Conservation (phyloP, 768 basidiomycete genomes). For the Mycena olivaceomarginata region DNA sequence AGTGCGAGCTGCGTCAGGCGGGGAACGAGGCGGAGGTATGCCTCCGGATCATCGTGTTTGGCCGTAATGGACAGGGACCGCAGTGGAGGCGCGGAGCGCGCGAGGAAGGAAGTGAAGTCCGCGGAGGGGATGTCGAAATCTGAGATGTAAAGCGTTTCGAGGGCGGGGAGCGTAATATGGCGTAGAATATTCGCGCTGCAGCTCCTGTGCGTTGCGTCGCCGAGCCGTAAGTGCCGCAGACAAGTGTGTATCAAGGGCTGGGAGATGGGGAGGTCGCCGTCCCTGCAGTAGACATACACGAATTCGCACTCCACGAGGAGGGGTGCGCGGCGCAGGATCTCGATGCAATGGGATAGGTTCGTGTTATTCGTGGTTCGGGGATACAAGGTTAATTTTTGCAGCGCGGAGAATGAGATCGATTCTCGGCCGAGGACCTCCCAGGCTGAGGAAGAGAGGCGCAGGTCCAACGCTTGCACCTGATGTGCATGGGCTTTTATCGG, state of each 20-base stretch:
- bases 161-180: constrained; percentile 17
- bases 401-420: background rate
- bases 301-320: constrained; percentile 8
- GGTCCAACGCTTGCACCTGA: background rate
- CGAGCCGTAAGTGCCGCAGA: constrained; percentile 24
- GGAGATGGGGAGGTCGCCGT: background rate
- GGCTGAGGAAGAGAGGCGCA: background rate
- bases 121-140: background rate
- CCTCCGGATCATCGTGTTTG: background rate
- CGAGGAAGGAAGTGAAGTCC: background rate
- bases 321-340: background rate
- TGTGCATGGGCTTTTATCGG: background rate
- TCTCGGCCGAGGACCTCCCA: background rate
- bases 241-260: background rate
- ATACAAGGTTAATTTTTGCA: background rate
- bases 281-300: background rate
- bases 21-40: background rate
- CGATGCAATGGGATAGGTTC: background rate
- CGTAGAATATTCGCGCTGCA: background rate
- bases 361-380: background rate
- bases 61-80: background rate
- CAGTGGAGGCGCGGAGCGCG: background rate
- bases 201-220: background rate
- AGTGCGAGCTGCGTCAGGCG: background rate
- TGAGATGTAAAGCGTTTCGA: background rate